These are phyloP conservation scores for Neoboletus subvelutipes DNA, from an alignment of 768 basidiomycete genomes.

Conservation along the genomic window DNA sequence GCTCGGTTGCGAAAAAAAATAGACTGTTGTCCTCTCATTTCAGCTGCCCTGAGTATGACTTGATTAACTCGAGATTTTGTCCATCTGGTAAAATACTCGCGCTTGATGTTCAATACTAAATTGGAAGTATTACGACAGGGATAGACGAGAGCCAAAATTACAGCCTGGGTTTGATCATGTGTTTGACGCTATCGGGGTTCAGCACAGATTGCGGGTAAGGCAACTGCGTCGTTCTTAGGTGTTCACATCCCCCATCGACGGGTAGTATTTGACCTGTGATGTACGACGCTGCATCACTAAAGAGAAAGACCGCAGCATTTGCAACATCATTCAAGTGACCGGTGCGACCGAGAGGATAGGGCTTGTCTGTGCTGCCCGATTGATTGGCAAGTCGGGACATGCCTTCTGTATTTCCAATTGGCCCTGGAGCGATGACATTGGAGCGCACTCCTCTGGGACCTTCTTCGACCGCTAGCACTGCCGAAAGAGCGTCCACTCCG, in stretches of 20 bases:
- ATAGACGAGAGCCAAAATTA: conserved; percentile 6
- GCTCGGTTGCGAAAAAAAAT: background rate
- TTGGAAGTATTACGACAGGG: background rate
- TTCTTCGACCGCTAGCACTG: conserved; percentile 88
- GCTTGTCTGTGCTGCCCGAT: background rate
- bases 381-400: conserved; percentile 51
- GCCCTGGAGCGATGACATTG: conserved; percentile 82
- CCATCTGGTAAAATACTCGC: background rate
- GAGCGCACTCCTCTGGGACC: conserved; percentile 93
- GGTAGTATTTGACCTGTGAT: conserved; percentile 75
- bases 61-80: background rate
- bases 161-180: conserved; percentile 49
- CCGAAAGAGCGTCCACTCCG: conserved; percentile 84
- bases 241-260: conserved; percentile 66
- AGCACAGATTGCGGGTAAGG: conserved; percentile 67
- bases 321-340: conserved; percentile 65
- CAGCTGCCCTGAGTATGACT: too few species aligned
- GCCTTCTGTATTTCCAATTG: conserved; percentile 79
- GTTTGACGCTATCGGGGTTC: conserved; percentile 51
- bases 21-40: background rate
- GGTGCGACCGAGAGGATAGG: conserved; percentile 46
- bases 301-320: conserved; percentile 74
- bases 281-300: conserved; percentile 76
- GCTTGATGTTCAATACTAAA: background rate
- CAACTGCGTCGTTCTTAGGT: conserved; percentile 45